Conservation (phyloP, 148 eudicot species). For the Selenicereus undatus region DNA sequence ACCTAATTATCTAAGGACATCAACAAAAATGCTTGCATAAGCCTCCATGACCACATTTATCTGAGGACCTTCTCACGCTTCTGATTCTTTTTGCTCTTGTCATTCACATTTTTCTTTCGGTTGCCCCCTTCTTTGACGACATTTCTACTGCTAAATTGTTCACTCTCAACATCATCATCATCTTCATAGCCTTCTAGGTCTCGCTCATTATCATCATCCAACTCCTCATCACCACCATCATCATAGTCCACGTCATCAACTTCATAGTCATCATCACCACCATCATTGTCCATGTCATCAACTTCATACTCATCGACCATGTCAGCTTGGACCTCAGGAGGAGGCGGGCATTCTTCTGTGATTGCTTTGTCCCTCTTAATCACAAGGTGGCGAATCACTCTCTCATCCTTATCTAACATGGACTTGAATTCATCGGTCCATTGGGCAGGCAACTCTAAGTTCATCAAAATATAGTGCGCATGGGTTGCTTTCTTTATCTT, state of each 20-base stretch:
- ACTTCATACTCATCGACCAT: constrained; percentile 55
- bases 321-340: constrained; percentile 68
- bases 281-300: constrained; percentile 40
- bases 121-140: constrained; percentile 13
- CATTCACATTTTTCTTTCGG: background rate
- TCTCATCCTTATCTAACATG: constrained; percentile 81
- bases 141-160: constrained; percentile 18
- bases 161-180: constrained; percentile 25
- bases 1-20: no score
- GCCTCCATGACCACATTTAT: constrained; percentile 5
- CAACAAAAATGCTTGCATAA: background rate
- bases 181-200: constrained; percentile 35
- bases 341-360: constrained; percentile 82
- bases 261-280: constrained; percentile 36
- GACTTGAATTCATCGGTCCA: constrained; percentile 77
- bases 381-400: constrained; percentile 91
- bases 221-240: constrained; percentile 34
- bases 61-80: constrained; percentile 24
- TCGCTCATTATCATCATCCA: constrained; percentile 31
- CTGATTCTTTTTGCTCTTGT: constrained; percentile 12
- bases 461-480: constrained; percentile 89
- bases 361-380: constrained; percentile 72
- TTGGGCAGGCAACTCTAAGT: constrained; percentile 72
- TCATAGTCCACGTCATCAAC: constrained; percentile 46
- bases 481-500: constrained; percentile 76